These are phyloP conservation scores for Diaporthe citrichinensis DNA, from an alignment of 2,329 filamentous ascomycete genomes.

Conservation along the genomic window DNA sequence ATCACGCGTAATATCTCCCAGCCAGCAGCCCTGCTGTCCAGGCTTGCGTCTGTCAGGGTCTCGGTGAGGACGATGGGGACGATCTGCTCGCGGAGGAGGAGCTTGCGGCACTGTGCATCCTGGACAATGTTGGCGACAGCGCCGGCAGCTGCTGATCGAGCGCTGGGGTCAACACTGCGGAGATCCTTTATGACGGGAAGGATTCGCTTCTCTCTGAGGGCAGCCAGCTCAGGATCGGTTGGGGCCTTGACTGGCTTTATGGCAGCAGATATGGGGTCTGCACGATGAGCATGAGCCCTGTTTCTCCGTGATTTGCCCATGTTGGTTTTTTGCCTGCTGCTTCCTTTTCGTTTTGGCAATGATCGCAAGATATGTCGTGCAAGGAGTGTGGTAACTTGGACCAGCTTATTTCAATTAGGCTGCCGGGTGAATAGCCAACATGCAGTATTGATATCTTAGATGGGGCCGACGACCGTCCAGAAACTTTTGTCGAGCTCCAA, in stretches of 20 bases:
- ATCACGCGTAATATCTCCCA: constrained; percentile 76
- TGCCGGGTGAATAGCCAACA: background rate
- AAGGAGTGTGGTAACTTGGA: background rate
- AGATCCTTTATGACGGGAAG: constrained; percentile 74
- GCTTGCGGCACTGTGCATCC: constrained; percentile 73
- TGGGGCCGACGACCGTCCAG: background rate
- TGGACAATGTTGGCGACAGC: constrained; percentile 75
- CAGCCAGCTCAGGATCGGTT: constrained; percentile 73
- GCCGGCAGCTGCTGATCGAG: constrained; percentile 70
- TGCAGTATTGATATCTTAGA: background rate
- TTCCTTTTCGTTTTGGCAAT: background rate
- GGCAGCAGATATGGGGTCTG: constrained; percentile 63
- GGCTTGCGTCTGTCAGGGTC: constrained; percentile 73
- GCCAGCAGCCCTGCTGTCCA: constrained; percentile 76
- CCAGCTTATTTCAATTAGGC: background rate
- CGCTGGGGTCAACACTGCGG: constrained; percentile 70
- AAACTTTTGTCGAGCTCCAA: constrained; percentile 30
- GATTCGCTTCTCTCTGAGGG: constrained; percentile 74
- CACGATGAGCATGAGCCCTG: constrained; percentile 63
- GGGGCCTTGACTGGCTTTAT: constrained; percentile 71
- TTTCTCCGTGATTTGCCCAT: constrained; percentile 75
- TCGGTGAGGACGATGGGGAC: constrained; percentile 74
- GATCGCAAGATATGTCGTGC: background rate
- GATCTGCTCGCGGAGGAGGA: constrained; percentile 76
- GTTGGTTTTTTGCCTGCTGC: constrained; percentile 12